Conservation (phyloP, 768 basidiomycete species). For the Russula dissimulans region DNA sequence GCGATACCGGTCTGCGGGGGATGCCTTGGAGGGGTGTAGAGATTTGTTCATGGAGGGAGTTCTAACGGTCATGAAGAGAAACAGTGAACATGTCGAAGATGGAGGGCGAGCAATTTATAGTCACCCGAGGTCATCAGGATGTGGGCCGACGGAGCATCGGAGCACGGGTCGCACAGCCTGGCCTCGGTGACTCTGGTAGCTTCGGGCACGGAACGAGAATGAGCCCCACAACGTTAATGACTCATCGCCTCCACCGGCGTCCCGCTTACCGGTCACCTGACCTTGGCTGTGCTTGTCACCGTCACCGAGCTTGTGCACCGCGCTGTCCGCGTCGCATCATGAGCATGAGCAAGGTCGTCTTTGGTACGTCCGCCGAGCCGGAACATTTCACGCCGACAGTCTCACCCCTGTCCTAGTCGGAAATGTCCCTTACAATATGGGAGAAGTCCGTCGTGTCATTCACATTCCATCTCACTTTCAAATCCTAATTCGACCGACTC, state of each 20-base stretch:
- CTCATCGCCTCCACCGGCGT: neutral
- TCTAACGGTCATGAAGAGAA: conserved; percentile 14
- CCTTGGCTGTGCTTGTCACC: too few relatives aligned
- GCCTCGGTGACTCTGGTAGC: too few relatives aligned
- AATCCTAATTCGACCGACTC: neutral
- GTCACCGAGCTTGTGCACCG: too few relatives aligned
- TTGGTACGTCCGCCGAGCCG: conserved; percentile 35
- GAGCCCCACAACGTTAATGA: too few relatives aligned
- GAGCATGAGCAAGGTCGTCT: conserved; percentile 72
- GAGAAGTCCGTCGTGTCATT: conserved; percentile 39
- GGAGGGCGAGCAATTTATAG: neutral
- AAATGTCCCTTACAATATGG: conserved; percentile 88
- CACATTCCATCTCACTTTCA: neutral
- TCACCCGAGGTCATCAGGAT: too few relatives aligned
- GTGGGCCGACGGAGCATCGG: too few relatives aligned
- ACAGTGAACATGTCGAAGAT: neutral
- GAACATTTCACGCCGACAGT: neutral
- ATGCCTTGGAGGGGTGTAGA: neutral
- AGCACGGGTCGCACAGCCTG: too few relatives aligned
- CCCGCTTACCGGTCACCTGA: neutral
- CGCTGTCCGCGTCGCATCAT: conserved; percentile 25
- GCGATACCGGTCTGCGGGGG: conserved; percentile 3
- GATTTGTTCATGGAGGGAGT: conserved; percentile 8
- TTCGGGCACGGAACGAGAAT: too few relatives aligned
- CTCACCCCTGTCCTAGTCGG: conserved; percentile 43